A percentile compares a stretch with the other conserved stretches of the same genome.
phyloP scores from a whole-genome alignment of 2,329 filamentous ascomycete species.

The Dothistroma septosporum region DNA sequence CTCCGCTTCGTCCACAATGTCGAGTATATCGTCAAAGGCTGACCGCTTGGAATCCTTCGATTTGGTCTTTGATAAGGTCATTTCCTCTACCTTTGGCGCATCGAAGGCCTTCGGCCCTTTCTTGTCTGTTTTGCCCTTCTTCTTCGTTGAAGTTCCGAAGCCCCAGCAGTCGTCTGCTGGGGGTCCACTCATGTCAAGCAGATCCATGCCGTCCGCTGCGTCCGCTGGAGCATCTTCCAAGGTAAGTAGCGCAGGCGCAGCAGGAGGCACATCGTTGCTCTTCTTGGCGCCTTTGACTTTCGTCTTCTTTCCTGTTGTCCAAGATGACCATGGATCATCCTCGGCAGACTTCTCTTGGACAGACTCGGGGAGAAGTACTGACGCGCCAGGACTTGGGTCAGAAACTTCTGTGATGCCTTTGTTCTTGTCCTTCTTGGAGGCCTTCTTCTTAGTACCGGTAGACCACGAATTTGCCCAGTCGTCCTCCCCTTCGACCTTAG shows the following conservation, averaged over 20 bases:
- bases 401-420: conserved; percentile 40
- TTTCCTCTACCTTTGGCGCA: conserved; percentile 32
- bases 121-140: conserved; percentile 36
- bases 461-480: conserved; percentile 54
- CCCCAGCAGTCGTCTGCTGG: conserved; percentile 29
- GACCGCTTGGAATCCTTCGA: conserved; percentile 33
- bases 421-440: conserved; percentile 42
- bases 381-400: conserved; percentile 31
- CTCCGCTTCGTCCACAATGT: conserved; percentile 21
- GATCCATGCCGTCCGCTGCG: conserved; percentile 14
- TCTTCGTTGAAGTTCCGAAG: conserved; percentile 34
- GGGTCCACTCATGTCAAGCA: conserved; percentile 22
- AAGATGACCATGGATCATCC: conserved; percentile 31
- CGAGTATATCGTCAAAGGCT: conserved; percentile 26
- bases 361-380: conserved; percentile 43
- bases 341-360: conserved; percentile 35
- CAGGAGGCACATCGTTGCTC: conserved; percentile 25
- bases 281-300: conserved; percentile 52
- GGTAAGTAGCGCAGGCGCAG: conserved; percentile 41
- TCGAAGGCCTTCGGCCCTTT: conserved; percentile 22
- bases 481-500: conserved; percentile 47
- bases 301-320: conserved; percentile 45
- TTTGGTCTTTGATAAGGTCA: conserved; percentile 34
- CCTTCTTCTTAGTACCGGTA: conserved; percentile 53
- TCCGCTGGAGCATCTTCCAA: conserved; percentile 37